A percentile compares a stretch with the other conserved stretches of the same genome.
Evolutionary conservation across 805 yeast species (phyloP).

Genomic region (Suhomyces sp.): DNA sequence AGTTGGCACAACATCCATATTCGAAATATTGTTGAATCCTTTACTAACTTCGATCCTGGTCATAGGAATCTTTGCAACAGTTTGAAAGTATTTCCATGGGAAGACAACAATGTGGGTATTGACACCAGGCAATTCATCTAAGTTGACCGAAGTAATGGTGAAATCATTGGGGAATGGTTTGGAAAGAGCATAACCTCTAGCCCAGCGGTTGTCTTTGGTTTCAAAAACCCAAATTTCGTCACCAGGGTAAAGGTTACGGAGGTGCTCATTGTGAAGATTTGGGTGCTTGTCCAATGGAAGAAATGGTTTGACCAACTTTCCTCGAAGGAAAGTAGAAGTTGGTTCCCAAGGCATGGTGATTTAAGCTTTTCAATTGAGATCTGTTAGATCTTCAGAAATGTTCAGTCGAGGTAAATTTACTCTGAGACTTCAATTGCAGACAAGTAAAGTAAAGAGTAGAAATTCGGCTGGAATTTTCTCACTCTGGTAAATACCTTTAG

Average conservation of each 20-base stretch:
- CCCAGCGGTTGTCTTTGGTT: slow-evolving; percentile 61
- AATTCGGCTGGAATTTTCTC: neutral
- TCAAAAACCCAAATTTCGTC: slow-evolving; percentile 78
- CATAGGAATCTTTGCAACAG: slow-evolving; percentile 43
- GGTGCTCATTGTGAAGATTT: slow-evolving; percentile 33
- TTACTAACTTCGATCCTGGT: slow-evolving; percentile 24
- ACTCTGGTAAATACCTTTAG: neutral
- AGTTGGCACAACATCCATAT: slow-evolving; percentile 29
- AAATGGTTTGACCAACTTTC: slow-evolving; percentile 38
- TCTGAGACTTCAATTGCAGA: neutral
- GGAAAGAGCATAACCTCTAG: slow-evolving; percentile 68
- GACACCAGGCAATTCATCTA: slow-evolving; percentile 61
- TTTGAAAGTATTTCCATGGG: slow-evolving; percentile 54
- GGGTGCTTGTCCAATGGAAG: slow-evolving; percentile 43
- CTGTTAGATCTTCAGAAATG: neutral
- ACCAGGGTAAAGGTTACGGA: slow-evolving; percentile 64
- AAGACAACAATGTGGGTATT: slow-evolving; percentile 54
- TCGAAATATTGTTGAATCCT: slow-evolving; percentile 25
- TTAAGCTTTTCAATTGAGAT: neutral
- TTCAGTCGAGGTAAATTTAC: neutral
- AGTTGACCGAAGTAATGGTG: slow-evolving; percentile 54
- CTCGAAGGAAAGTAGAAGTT: slow-evolving; percentile 34
- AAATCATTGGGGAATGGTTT: slow-evolving; percentile 72
- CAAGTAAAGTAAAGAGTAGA: neutral
- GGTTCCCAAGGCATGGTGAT: slow-evolving; percentile 36